Conservation (phyloP, 2,329 filamentous ascomycete genomes). For the Verticillium zaregamsianum region DNA sequence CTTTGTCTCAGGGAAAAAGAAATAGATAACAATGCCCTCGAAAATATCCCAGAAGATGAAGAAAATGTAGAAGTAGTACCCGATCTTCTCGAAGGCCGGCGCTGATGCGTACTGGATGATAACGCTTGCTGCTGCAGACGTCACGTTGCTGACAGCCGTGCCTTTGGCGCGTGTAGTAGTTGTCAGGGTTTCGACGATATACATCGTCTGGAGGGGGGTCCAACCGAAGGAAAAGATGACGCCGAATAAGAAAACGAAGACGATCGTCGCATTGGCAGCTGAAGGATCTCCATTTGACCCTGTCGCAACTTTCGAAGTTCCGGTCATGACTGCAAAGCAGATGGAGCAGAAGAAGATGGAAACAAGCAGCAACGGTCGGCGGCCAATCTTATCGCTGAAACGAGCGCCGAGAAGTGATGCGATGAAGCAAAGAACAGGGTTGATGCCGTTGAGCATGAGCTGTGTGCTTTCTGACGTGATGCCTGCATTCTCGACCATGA, state of each 20-base stretch:
- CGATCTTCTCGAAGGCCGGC: slow-evolving; percentile 36
- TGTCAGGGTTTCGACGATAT: slow-evolving; percentile 42
- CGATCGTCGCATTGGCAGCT: slow-evolving; percentile 40
- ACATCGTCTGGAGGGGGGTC: slow-evolving; percentile 46
- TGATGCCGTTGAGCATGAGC: slow-evolving; percentile 47
- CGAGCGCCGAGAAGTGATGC: slow-evolving; percentile 49
- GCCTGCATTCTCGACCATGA: slow-evolving; percentile 44
- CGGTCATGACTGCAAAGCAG: slow-evolving; percentile 46
- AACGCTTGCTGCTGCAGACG: slow-evolving; percentile 30
- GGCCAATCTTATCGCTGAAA: slow-evolving; percentile 53
- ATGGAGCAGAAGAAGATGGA: slow-evolving; percentile 39
- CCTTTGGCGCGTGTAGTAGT: slow-evolving; percentile 41
- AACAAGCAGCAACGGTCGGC: slow-evolving; percentile 48
- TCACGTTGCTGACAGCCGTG: slow-evolving; percentile 37
- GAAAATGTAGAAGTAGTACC: slow-evolving; percentile 40
- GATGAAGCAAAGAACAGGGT: slow-evolving; percentile 48
- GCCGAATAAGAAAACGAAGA: slow-evolving; percentile 50
- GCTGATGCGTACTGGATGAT: slow-evolving; percentile 40
- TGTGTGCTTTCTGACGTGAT: slow-evolving; percentile 42
- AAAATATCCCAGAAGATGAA: slow-evolving; percentile 41
- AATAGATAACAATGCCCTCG: slow-evolving; percentile 39
- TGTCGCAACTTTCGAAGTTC: slow-evolving; percentile 38
- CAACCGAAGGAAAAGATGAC: slow-evolving; percentile 47
- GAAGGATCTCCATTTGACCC: slow-evolving; percentile 27
- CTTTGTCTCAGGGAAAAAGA: slow-evolving; percentile 44